These are phyloP conservation scores for Hortaea sp. DNA, from an alignment of 2,329 filamentous ascomycete species.

Conservation along the genomic window DNA sequence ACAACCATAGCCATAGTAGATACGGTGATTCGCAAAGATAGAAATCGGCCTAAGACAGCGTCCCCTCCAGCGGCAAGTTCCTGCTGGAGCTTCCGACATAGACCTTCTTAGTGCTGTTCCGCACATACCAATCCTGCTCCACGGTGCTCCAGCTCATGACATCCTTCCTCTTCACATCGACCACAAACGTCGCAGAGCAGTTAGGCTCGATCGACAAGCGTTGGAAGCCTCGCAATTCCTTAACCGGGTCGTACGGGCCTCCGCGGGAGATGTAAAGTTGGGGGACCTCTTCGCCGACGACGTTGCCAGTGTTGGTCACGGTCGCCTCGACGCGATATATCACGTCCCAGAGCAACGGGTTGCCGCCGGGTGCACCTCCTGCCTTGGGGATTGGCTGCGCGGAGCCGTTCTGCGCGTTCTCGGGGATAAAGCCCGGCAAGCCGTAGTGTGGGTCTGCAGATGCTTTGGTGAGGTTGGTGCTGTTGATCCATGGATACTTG, in stretches of 20 bases:
- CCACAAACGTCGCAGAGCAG: slow-evolving; percentile 53
- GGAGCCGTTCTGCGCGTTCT: slow-evolving; percentile 46
- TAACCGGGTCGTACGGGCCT: slow-evolving; percentile 57
- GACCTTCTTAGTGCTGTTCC: slow-evolving; percentile 43
- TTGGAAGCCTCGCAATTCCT: slow-evolving; percentile 70
- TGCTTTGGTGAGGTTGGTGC: slow-evolving; percentile 46
- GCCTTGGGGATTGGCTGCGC: slow-evolving; percentile 52
- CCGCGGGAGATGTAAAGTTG: slow-evolving; percentile 73
- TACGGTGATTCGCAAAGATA: neutral
- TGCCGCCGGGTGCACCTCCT: slow-evolving; percentile 48
- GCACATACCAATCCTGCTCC: slow-evolving; percentile 64
- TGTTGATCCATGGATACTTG: slow-evolving; percentile 66
- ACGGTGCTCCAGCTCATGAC: slow-evolving; percentile 75
- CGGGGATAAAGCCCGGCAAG: slow-evolving; percentile 48
- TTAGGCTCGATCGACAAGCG: slow-evolving; percentile 62
- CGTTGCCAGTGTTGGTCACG: slow-evolving; percentile 61
- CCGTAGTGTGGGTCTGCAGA: slow-evolving; percentile 53
- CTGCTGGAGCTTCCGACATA: slow-evolving; percentile 49
- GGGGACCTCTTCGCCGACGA: slow-evolving; percentile 59
- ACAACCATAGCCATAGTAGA: too few relatives aligned
- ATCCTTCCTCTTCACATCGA: slow-evolving; percentile 66
- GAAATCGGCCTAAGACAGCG: neutral
- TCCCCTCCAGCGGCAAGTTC: slow-evolving; percentile 32
- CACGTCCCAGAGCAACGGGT: slow-evolving; percentile 55
- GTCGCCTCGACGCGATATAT: slow-evolving; percentile 57